phyloP scores from a whole-genome alignment of 2,329 filamentous ascomycete species.

The Fusarium sp. region DNA sequence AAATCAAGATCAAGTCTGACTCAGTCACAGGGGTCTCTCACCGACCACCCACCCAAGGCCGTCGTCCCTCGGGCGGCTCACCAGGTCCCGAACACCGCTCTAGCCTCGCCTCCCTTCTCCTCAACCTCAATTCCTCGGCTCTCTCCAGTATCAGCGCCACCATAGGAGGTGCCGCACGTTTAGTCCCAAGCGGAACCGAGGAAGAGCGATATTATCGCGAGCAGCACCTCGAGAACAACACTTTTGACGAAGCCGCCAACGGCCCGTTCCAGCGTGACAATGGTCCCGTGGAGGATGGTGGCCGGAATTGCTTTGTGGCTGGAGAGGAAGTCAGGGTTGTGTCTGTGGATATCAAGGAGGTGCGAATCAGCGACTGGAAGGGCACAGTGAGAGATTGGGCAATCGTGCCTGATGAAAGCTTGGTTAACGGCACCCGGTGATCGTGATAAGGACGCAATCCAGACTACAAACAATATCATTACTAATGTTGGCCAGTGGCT shows the following conservation, averaged over 20 bases:
- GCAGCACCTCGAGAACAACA: slow-evolving; percentile 92
- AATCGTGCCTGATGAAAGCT: slow-evolving; percentile 56
- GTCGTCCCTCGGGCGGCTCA: slow-evolving; percentile 73
- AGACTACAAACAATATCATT: slow-evolving; percentile 10
- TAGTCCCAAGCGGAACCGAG: slow-evolving; percentile 81
- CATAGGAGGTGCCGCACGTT: slow-evolving; percentile 88
- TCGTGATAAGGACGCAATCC: neutral
- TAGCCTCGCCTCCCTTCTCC: slow-evolving; percentile 84
- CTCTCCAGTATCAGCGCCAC: slow-evolving; percentile 92
- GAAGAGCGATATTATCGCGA: slow-evolving; percentile 89
- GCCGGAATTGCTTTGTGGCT: slow-evolving; percentile 79
- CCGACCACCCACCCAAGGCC: slow-evolving; percentile 82
- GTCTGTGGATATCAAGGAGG: slow-evolving; percentile 86
- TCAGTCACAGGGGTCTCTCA: slow-evolving; percentile 81
- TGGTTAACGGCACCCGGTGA: slow-evolving; percentile 61
- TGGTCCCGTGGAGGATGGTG: slow-evolving; percentile 65
- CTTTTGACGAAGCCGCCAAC: slow-evolving; percentile 75
- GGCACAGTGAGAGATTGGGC: slow-evolving; percentile 89
- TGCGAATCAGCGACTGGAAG: slow-evolving; percentile 95
- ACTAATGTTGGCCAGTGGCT: slow-evolving; percentile 2
- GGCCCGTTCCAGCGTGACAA: slow-evolving; percentile 52
- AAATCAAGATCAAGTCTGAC: slow-evolving; percentile 12
- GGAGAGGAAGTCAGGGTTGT: slow-evolving; percentile 90
- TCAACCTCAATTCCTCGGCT: slow-evolving; percentile 92
- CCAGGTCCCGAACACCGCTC: slow-evolving; percentile 77